Evolutionary conservation across 148 eudicot genomes (phyloP), one percentile per base, ranked within the genome.

Genomic region (Dysphania ambrosioides): DNA sequence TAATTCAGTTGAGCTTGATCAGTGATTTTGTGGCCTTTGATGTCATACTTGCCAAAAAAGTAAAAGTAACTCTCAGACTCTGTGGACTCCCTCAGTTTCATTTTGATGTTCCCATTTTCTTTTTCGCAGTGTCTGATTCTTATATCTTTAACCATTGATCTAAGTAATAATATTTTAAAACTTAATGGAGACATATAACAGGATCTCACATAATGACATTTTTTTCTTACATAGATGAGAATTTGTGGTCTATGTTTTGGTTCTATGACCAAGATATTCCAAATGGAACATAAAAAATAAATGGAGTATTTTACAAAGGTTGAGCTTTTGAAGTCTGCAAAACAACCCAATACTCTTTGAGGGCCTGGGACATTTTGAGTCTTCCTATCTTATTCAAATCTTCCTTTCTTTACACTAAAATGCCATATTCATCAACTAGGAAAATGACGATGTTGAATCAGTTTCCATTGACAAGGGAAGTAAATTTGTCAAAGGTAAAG

Each of bases 381-480:
- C 9, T 24, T 19, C 15, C 34, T 32, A 13, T 19, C 4, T 23
- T 29, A 64, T 51, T 65, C 57, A 29, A 31, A 38, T 1, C 38
- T 66, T 15, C 16, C 55, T 49, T 24, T 42, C 49, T 44, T 79
- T 75, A 69, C 40, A 26, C 77, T 80, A 19, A 70, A 38, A 65
- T 79, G 72, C 59, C 51, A 23, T 74, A 58, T 65, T 71, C 49
- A 66, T 75, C 57, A 51, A 79, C 26, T 72, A 91, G 98, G 98
- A 78, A 77, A 82, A 80, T 82, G 88, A 80, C 77, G 95, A 65
- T 67, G 81, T 63, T 73, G 63, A 65, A 73, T 74, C 87, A 49
- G 74, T 72, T 70, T 65, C 87, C 66, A 81, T 84, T 73, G 75
- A 75, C 55, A 82, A 80, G 65, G 69, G 71, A 83, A 71, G 49